Percentiles rank a stretch among this genome's conserved stretches.
Conservation (phyloP, 108 stramenopile species). For the Licmophora abbreviata region DNA sequence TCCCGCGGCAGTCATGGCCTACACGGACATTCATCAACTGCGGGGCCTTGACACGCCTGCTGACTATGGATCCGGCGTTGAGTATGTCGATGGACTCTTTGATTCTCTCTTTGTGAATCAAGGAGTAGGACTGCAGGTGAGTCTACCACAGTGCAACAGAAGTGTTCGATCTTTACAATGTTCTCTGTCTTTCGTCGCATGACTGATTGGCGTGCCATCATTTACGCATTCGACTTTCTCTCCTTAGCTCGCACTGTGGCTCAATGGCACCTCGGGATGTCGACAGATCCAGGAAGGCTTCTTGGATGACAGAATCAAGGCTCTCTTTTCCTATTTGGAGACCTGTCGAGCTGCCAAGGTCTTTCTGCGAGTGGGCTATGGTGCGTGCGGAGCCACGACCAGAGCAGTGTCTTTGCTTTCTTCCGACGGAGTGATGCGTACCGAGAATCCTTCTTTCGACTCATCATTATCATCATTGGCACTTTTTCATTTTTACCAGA, state of each 20-base stretch:
- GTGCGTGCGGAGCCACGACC: background rate
- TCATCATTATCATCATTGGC: background rate
- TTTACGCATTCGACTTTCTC: conserved; percentile 6
- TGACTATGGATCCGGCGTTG: conserved; percentile 75
- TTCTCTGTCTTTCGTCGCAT: background rate
- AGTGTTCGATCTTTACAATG: background rate
- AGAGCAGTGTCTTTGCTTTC: background rate
- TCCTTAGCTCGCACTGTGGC: conserved; percentile 76
- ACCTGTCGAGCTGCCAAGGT: conserved; percentile 29
- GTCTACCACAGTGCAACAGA: background rate
- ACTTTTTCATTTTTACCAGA: conserved; percentile 20
- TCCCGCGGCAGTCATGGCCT: conserved; percentile 68
- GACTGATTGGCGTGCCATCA: background rate
- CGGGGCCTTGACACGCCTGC: conserved; percentile 48
- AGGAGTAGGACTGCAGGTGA: conserved; percentile 11
- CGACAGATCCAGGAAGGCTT: conserved; percentile 44
- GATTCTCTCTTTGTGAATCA: conserved; percentile 1
- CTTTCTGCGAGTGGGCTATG: conserved; percentile 73
- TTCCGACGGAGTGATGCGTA: background rate
- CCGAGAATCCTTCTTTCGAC: background rate
- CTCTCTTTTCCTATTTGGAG: conserved; percentile 33
- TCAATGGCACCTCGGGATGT: conserved; percentile 70
- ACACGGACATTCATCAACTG: conserved; percentile 65
- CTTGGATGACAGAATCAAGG: conserved; percentile 42
- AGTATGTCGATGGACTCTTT: conserved; percentile 53